Base-by-base conservation (phyloP, 2,329 filamentous ascomycete genomes). In the Dryadomyces sulphureus region DNA sequence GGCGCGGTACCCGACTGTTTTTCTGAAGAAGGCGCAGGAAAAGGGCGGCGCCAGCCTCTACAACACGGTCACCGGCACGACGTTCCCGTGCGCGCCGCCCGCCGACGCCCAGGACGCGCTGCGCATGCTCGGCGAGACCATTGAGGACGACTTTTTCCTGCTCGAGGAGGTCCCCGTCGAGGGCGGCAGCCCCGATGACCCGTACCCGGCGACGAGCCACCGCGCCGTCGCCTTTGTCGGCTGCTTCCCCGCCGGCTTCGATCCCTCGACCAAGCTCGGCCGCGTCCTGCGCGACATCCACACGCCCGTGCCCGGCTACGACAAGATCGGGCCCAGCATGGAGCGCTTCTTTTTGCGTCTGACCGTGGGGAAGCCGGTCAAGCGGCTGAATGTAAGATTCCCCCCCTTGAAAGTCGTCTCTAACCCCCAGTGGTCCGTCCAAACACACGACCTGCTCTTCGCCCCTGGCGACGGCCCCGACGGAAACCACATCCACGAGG, bases 131-230 rank as follows among this genome's bases (percentile, higher is more conserved):
- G 60, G 16, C n/a, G 64, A 70, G 53, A 73, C 66, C 0, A 62
- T 76, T 2, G 72, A 76, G 48, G 72, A 76, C 45, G 72, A 77
- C 50, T 52, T 77, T 19, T 73, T 77, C 44, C 56, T 76, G 2
- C 58, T 75, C 6, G 59, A 60, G 19, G 62, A 65, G 41, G 49
- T 46, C 9, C 55, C 59, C 0, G 53, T 59, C 2, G n/a, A 4
- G 6, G 36, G 43, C 5, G 14, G 32, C 38, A 63, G 67, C 25
- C 9, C 24, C 34, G 39, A 19, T 1, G n/a, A 27, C 16, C n/a
- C 16, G n/a, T 51, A 51, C 20, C 51, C 51, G 0, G 16, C 43
- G 1, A 48, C 41, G 1, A 45, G 47, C 19, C 70, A 74, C 47
- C 54, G 60, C 4, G 59, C 61, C 1, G 61, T 67, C 1, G 72